phyloP scores from a whole-genome alignment of 495 filamentous ascomycete species.

The Podospora pseudoanserina region DNA sequence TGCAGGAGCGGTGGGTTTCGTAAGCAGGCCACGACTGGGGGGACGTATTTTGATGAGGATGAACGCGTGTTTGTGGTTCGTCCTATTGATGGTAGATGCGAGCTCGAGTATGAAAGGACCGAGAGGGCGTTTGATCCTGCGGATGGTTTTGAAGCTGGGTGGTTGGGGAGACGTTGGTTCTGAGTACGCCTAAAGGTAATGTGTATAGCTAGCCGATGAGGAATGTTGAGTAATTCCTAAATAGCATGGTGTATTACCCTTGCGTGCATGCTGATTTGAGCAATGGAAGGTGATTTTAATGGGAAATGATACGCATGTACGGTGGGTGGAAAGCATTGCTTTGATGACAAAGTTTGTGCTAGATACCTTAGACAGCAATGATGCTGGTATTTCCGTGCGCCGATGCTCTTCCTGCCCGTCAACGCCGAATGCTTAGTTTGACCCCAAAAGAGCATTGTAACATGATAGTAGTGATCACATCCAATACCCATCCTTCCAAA shows the following conservation, averaged over 20 bases:
- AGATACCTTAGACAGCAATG: too few species aligned
- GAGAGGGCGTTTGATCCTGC: neutral
- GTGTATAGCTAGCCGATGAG: neutral
- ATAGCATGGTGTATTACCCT: too few species aligned
- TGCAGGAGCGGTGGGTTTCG: neutral
- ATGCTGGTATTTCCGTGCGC: too few species aligned
- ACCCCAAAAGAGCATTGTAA: too few species aligned
- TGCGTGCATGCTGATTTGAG: too few species aligned
- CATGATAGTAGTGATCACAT: slow-evolving; percentile 12
- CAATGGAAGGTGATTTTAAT: too few species aligned
- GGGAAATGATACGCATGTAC: too few species aligned
- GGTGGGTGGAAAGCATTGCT: too few species aligned
- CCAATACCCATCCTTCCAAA: slow-evolving; percentile 70
- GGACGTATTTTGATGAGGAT: neutral
- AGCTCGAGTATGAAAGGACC: neutral
- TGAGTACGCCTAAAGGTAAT: neutral
- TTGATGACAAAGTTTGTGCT: too few species aligned
- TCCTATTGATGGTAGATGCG: neutral
- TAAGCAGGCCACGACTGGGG: neutral
- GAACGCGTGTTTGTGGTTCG: neutral
- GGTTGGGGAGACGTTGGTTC: neutral
- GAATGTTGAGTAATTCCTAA: too few species aligned
- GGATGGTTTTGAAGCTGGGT: neutral
- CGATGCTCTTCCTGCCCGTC: too few species aligned
- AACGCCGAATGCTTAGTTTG: too few species aligned